Conservation (phyloP, 306 rosid genomes). For the Oxytropis ochrocephala region DNA sequence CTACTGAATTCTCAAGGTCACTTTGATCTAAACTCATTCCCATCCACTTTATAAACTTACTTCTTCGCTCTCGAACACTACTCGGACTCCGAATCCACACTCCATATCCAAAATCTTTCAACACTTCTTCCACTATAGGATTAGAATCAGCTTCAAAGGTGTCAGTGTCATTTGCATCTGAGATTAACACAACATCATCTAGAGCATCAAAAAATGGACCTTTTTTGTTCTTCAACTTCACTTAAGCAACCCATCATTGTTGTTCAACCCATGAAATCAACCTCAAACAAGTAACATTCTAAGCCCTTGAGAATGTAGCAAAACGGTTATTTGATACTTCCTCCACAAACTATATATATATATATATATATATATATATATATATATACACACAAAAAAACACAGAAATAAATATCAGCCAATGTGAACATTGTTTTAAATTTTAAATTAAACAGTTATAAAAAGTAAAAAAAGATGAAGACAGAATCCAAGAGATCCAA, state of each 20-base stretch:
- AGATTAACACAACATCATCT: constrained; percentile 55
- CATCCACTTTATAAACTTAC: constrained; percentile 59
- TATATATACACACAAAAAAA: constrained; percentile 1
- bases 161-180: constrained; percentile 33
- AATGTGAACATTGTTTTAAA: constrained; percentile 28
- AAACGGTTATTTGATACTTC: constrained; percentile 19
- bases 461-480: constrained; percentile 32
- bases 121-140: constrained; percentile 20
- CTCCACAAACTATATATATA: constrained; percentile 28
- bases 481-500: constrained; percentile 68
- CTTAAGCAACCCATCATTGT: constrained; percentile 69
- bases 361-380: too few relatives aligned
- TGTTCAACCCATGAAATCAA: constrained; percentile 79
- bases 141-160: background rate
- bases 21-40: constrained; percentile 35
- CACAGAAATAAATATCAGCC: constrained; percentile 53
- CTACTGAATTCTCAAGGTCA: constrained; percentile 24
- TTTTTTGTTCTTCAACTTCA: constrained; percentile 48
- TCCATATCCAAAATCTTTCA: constrained; percentile 38
- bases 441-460: constrained; percentile 10
- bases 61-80: constrained; percentile 67
- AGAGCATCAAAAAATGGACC: constrained; percentile 72
- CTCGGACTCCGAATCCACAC: constrained; percentile 64
- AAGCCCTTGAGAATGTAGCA: constrained; percentile 39
- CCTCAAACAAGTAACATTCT: constrained; percentile 62